Evolutionary conservation across 805 yeast genomes (phyloP).

Genomic region (Cyberlindnera saturnus): DNA sequence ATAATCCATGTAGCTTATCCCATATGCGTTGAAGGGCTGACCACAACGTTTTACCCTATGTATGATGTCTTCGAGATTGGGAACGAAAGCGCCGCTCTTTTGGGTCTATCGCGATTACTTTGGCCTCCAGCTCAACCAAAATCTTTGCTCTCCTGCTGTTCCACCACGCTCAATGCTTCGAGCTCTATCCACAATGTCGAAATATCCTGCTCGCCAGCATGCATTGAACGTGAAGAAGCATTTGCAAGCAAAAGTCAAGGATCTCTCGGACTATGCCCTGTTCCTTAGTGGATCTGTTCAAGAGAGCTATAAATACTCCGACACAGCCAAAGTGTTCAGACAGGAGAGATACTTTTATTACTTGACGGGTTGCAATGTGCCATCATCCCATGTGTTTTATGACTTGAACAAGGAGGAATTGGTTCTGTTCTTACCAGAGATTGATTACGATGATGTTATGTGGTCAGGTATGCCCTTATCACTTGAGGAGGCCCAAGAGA

Average conservation of each 20-base stretch:
- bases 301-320: conserved; percentile 67
- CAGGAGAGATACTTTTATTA: conserved; percentile 91
- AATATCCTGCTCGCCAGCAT: conserved; percentile 83
- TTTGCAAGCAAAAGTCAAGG: conserved; percentile 23
- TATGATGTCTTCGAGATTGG: conserved; percentile 19
- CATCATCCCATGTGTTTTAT: conserved; percentile 68
- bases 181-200: conserved; percentile 24
- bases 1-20: no score
- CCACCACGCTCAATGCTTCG: not conserved
- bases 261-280: conserved; percentile 32
- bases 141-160: no score
- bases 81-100: no score
- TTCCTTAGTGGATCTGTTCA: conserved; percentile 57
- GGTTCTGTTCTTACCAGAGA: conserved; percentile 71
- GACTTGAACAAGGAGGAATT: conserved; percentile 47
- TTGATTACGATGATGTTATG: conserved; percentile 87
- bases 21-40: conserved; percentile 13
- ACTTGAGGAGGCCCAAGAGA: conserved; percentile 53
- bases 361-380: conserved; percentile 74
- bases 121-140: no score
- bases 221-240: conserved; percentile 47
- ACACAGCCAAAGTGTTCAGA: conserved; percentile 70
- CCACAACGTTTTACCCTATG: conserved; percentile 29
- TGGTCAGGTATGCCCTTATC: conserved; percentile 91
- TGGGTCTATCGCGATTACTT: no score